These are phyloP conservation scores for Aspergillus ruber DNA, from an alignment of 2,329 filamentous ascomycete genomes.

Conservation along the genomic window DNA sequence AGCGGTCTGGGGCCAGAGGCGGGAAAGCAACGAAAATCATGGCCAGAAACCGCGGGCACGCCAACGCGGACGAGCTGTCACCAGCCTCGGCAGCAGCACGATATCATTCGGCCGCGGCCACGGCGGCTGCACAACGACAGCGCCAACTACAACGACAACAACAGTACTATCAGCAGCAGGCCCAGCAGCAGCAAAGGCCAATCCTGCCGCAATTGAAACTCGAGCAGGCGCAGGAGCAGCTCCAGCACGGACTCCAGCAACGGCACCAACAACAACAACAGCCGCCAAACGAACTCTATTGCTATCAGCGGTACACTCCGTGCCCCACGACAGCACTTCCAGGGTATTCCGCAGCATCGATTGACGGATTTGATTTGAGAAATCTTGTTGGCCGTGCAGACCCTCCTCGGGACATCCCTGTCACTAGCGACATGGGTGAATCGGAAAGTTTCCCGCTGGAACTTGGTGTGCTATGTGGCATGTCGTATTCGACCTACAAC, in stretches of 20 bases:
- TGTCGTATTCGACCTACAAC: slow-evolving; percentile 3
- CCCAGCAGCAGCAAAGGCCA: too few relatives aligned
- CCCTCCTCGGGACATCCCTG: slow-evolving; percentile 15
- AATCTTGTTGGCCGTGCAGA: slow-evolving; percentile 24
- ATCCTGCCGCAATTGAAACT: too few relatives aligned
- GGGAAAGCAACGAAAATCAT: slow-evolving; percentile 34
- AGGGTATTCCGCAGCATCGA: slow-evolving; percentile 8
- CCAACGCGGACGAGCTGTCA: slow-evolving; percentile 17
- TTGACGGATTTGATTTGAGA: slow-evolving; percentile 16
- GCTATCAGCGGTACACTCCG: slow-evolving; percentile 10
- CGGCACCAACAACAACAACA: slow-evolving; percentile 5
- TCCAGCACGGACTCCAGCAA: not conserved
- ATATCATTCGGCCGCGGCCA: not conserved
- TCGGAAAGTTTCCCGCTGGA: slow-evolving; percentile 4
- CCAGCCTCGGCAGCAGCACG: not conserved
- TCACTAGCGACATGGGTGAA: slow-evolving; percentile 21
- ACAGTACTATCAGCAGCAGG: too few relatives aligned
- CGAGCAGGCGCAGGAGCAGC: not conserved
- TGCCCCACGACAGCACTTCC: slow-evolving; percentile 8
- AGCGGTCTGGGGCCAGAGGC: slow-evolving; percentile 36
- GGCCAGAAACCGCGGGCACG: slow-evolving; percentile 23
- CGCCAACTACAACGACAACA: not conserved
- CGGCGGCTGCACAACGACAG: slow-evolving; percentile 1
- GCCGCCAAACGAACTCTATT: not conserved
- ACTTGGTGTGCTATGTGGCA: slow-evolving; percentile 12